Percentiles rank a stretch among this genome's conserved stretches.
phyloP scores from a whole-genome alignment of 148 eudicot genomes.

The Dysphania ambrosioides region DNA sequence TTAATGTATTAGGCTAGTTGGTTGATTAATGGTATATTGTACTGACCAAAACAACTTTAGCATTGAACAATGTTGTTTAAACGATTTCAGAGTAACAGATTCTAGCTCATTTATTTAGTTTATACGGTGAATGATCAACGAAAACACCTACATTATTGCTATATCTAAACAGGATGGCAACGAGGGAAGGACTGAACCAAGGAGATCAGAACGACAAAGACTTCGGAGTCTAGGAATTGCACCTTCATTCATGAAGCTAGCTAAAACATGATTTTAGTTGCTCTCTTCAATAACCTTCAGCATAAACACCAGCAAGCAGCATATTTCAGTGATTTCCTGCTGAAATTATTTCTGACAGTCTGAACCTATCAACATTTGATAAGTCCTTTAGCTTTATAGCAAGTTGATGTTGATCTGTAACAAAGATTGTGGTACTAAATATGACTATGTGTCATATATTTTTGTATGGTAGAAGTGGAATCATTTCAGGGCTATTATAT shows the following conservation, averaged over 20 bases:
- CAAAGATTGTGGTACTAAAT: not conserved
- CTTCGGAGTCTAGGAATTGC: conserved; percentile 27
- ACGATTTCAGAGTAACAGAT: not conserved
- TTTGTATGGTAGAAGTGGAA: not conserved
- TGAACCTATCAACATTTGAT: not conserved
- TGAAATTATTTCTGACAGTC: not conserved
- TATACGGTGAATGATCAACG: not conserved
- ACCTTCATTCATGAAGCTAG: conserved; percentile 50
- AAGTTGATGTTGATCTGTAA: not conserved
- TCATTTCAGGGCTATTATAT: not conserved
- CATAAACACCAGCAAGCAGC: not conserved
- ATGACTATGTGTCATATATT: not conserved
- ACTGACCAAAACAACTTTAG: too few species aligned
- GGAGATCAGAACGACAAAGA: conserved; percentile 59
- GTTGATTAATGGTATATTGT: too few species aligned
- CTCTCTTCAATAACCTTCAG: not conserved
- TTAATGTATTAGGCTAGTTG: too few species aligned
- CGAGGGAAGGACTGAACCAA: conserved; percentile 38
- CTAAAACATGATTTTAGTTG: not conserved
- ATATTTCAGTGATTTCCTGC: conserved; percentile 18
- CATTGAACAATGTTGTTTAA: not conserved
- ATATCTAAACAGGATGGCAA: conserved; percentile 38
- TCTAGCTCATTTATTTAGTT: not conserved
- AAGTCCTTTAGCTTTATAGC: not conserved
- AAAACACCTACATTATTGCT: too few species aligned